A percentile compares a stretch with the other conserved stretches of the same genome.
Conservation (phyloP, 495 filamentous ascomycete species). For the Lasiosphaeriaceae sp. region DNA sequence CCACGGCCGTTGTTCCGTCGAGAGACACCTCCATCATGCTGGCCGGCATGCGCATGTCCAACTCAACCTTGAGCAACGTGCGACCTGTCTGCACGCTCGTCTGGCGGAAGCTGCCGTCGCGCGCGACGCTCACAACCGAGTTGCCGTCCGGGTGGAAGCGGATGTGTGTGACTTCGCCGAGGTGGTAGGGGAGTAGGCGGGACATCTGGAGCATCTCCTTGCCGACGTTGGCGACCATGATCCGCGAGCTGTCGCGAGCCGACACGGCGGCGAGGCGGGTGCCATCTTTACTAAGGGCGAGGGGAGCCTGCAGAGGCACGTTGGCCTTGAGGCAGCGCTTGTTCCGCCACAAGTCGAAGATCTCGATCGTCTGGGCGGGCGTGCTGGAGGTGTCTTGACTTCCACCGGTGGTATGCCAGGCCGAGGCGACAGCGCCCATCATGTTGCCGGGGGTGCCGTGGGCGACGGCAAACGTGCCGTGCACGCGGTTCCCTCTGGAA, state of each 20-base stretch:
- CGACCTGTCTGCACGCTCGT: slow-evolving; percentile 14
- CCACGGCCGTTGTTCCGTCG: slow-evolving; percentile 20
- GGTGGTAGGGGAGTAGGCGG: slow-evolving; percentile 11
- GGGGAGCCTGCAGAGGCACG: slow-evolving; percentile 12
- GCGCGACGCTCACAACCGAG: slow-evolving; percentile 19
- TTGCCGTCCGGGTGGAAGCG: slow-evolving; percentile 13
- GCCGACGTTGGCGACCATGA: slow-evolving; percentile 5
- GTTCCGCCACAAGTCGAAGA: slow-evolving; percentile 7
- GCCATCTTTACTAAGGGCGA: slow-evolving; percentile 17
- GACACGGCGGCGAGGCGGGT: slow-evolving; percentile 9
- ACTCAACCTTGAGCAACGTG: slow-evolving; percentile 23
- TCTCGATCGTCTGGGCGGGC: slow-evolving; percentile 6
- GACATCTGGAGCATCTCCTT: background rate
- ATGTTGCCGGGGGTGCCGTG: background rate
- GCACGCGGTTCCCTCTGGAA: background rate
- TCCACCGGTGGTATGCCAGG: no score
- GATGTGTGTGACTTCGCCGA: slow-evolving; percentile 21
- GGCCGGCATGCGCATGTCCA: slow-evolving; percentile 9
- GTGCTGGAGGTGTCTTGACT: background rate
- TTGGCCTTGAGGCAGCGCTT: slow-evolving; percentile 9
- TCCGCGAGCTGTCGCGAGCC: slow-evolving; percentile 7
- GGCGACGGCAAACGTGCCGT: slow-evolving; percentile 4
- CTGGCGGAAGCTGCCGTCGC: slow-evolving; percentile 24
- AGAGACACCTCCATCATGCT: slow-evolving; percentile 18
- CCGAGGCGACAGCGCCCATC: background rate